Base-by-base conservation (phyloP, 768 basidiomycete species). In the Paxillus involutus region DNA sequence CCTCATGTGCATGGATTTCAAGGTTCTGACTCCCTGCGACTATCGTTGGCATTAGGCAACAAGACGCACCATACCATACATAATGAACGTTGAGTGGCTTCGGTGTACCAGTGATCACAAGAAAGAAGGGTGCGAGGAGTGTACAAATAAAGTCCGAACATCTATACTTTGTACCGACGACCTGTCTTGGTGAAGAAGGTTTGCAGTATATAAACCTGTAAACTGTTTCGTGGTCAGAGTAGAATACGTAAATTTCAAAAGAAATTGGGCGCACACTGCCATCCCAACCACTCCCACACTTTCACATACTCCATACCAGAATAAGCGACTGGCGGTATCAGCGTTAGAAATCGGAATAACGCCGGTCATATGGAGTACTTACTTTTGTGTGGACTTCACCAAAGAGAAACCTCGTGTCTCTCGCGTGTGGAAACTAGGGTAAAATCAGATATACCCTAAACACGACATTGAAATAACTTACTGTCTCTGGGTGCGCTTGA, bases 141-240 rank as follows among this genome's bases (percentile, higher is more conserved):
- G 48, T 52, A 55, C 62, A 59, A 43, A 29, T 50, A 44, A 48
- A 49, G 47, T 56, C 24, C 17, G 37, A 41, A 39, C 30, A 35
- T 60, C 70, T 84, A 93, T 65, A 92, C 91, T 76, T 91, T 92
- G 78, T 93, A 94, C 65, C 85, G 79, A 70, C 91, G 82, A 35
- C 91, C 92, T 8, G 93, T 94, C 70, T 88, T 84, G n/a, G 91
- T 94, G 75, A 98, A 98, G 85, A 96, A 98, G 17, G 92, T 95
- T 72, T 95, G 93, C 21, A 98, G 81, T 43, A 95, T 77, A 68
- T 94, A 96, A 12, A 96, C 90, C 73, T 98, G 94, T 54, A 89
- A 71, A 5, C 94, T 95, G 64, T 16, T 51, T 24, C 6, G 48
- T 48, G 30, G 30, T 52, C 40, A 64, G 60, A 35, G n/a, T 59